These are phyloP conservation scores for Phytophthora pini DNA, from an alignment of 352 stramenopile genomes.

Conservation along the genomic window DNA sequence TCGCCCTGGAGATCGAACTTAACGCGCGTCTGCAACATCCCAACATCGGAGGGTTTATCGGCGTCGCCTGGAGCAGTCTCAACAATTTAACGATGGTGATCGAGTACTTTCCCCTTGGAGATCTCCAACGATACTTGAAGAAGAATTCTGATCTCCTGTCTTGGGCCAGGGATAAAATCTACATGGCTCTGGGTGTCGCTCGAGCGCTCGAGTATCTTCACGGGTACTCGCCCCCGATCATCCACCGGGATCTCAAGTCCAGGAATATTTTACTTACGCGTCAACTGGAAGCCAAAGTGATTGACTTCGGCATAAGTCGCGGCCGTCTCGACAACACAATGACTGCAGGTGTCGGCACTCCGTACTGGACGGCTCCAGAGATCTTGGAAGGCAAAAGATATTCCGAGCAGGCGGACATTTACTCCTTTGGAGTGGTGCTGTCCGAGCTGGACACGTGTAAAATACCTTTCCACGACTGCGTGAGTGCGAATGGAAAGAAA, in stretches of 20 bases:
- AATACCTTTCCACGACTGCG: slow-evolving; percentile 31
- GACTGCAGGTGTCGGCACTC: slow-evolving; percentile 56
- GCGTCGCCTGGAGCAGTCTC: slow-evolving; percentile 51
- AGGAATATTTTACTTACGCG: slow-evolving; percentile 52
- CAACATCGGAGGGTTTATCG: slow-evolving; percentile 44
- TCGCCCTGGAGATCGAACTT: slow-evolving; percentile 45
- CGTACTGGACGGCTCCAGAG: slow-evolving; percentile 69
- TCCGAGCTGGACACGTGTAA: slow-evolving; percentile 53
- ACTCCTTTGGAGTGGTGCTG: slow-evolving; percentile 67
- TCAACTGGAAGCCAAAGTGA: slow-evolving; percentile 44
- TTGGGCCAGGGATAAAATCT: slow-evolving; percentile 45
- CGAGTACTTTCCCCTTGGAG: slow-evolving; percentile 48
- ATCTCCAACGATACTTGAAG: slow-evolving; percentile 47
- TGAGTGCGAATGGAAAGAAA: slow-evolving; percentile 12
- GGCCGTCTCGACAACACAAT: slow-evolving; percentile 34
- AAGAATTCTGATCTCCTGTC: slow-evolving; percentile 24
- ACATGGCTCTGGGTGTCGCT: slow-evolving; percentile 43
- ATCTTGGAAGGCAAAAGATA: slow-evolving; percentile 61
- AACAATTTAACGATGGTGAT: slow-evolving; percentile 52
- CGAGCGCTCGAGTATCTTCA: slow-evolving; percentile 52
- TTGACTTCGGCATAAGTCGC: slow-evolving; percentile 58
- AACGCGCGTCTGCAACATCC: slow-evolving; percentile 39
- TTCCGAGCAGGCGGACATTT: slow-evolving; percentile 69
- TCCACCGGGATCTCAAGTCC: slow-evolving; percentile 57
- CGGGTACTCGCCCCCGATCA: slow-evolving; percentile 37